These are phyloP conservation scores for Pleurozium schreberi DNA, from an alignment of 225 moss, liverwort and hornwort genomes.

Conservation along the genomic window DNA sequence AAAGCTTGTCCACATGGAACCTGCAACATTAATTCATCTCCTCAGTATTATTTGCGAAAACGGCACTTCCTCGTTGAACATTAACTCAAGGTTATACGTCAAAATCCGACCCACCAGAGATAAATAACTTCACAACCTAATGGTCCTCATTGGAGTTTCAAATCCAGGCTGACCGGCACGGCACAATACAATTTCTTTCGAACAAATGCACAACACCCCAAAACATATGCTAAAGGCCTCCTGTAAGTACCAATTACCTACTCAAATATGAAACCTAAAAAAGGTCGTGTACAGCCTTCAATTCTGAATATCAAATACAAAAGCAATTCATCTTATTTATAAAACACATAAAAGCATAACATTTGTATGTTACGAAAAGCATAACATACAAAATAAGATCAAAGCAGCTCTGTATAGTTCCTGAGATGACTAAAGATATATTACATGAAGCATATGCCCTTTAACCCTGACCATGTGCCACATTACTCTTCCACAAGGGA, in stretches of 20 bases:
- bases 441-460: neutral
- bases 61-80: neutral
- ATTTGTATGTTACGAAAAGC: neutral
- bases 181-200: neutral
- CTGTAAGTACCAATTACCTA: too few relatives aligned
- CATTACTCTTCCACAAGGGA: neutral
- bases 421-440: neutral
- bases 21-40: constrained; percentile 28
- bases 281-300: neutral
- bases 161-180: neutral
- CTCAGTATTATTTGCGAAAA: neutral
- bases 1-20: constrained; percentile 98
- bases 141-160: neutral
- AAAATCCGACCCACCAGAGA: neutral
- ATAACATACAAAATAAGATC: neutral
- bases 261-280: too few relatives aligned
- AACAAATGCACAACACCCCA: neutral
- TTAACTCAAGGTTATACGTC: neutral
- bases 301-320: neutral
- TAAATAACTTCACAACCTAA: neutral
- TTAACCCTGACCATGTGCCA: neutral
- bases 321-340: neutral
- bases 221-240: neutral
- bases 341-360: too few relatives aligned
- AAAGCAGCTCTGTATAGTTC: neutral